A percentile compares a stretch with the other conserved stretches of the same genome.
These are phyloP conservation scores for Diaporthe vexans DNA, from an alignment of 2,329 filamentous ascomycete genomes.

Conservation along the genomic window DNA sequence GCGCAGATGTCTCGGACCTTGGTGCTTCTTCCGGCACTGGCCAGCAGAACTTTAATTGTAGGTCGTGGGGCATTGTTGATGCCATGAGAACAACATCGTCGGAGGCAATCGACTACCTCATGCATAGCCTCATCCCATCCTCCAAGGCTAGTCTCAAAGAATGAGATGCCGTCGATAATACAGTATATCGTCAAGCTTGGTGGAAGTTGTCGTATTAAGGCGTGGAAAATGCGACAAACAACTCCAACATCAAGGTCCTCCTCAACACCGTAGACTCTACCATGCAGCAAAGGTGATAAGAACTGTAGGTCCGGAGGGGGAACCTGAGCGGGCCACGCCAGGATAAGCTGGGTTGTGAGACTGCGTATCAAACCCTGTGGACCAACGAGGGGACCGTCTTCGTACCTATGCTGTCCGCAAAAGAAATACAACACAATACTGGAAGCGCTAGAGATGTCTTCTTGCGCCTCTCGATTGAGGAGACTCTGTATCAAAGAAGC, in stretches of 20 bases:
- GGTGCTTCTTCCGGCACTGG: background rate
- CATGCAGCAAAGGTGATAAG: background rate
- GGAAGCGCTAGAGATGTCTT: background rate
- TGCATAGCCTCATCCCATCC: background rate
- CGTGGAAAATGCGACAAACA: background rate
- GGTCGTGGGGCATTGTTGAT: too few relatives aligned
- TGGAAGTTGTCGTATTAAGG: background rate
- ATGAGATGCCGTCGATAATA: slow-evolving; percentile 26
- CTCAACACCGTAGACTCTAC: background rate
- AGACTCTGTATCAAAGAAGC: slow-evolving; percentile 11
- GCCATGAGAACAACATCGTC: background rate
- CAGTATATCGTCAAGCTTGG: background rate
- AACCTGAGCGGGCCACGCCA: background rate
- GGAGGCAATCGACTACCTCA: background rate
- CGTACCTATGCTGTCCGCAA: slow-evolving; percentile 19
- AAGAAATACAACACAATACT: slow-evolving; percentile 29
- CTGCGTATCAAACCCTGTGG: slow-evolving; percentile 18
- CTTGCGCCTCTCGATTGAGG: background rate
- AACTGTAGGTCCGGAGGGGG: background rate
- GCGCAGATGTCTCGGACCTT: background rate
- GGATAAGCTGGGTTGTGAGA: slow-evolving; percentile 5
- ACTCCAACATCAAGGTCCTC: background rate
- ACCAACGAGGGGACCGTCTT: background rate
- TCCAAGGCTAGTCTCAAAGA: slow-evolving; percentile 10
- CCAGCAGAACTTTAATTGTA: background rate